phyloP scores from a whole-genome alignment of 805 yeast genomes.

The Pichia gijzeniarum region DNA sequence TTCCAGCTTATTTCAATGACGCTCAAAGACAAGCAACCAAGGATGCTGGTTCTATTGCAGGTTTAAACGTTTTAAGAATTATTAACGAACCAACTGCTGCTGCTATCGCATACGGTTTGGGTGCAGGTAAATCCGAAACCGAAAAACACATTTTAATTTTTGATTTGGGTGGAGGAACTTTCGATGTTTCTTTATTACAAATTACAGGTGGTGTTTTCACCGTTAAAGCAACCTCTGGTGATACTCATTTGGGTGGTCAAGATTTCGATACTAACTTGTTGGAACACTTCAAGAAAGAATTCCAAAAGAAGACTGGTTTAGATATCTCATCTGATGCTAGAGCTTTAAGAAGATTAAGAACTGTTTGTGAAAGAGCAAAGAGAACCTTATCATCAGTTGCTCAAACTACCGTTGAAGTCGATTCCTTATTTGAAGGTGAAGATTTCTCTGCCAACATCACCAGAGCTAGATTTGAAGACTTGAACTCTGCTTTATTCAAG shows the following conservation, averaged over 20 bases:
- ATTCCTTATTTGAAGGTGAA: constrained; percentile 91
- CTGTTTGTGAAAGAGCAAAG: constrained; percentile 99
- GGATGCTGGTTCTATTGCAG: constrained; percentile 78
- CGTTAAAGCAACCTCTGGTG: constrained; percentile 98
- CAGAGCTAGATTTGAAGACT: constrained; percentile 97
- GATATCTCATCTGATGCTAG: constrained; percentile 89
- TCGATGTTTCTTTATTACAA: constrained; percentile 90
- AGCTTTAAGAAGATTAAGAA: constrained; percentile 96
- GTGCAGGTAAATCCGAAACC: constrained; percentile 73
- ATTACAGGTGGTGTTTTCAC: constrained; percentile 96
- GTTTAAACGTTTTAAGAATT: constrained; percentile 70
- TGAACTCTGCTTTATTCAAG: constrained; percentile 89
- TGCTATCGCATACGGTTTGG: constrained; percentile 98
- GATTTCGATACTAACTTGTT: constrained; percentile 96
- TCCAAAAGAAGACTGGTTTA: constrained; percentile 84
- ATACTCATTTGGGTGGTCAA: constrained; percentile 99
- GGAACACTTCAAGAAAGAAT: constrained; percentile 87
- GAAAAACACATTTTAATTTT: constrained; percentile 89
- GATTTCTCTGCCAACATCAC: constrained; percentile 91
- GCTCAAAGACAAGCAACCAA: constrained; percentile 79
- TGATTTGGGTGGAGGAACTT: constrained; percentile 99
- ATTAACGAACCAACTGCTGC: constrained; percentile 91
- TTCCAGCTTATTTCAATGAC: constrained; percentile 76
- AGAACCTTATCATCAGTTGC: constrained; percentile 95
- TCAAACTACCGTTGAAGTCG: constrained; percentile 94